Evolutionary conservation across 2,329 filamentous ascomycete species (phyloP).

Genomic region (Fonsecaea monophora): DNA sequence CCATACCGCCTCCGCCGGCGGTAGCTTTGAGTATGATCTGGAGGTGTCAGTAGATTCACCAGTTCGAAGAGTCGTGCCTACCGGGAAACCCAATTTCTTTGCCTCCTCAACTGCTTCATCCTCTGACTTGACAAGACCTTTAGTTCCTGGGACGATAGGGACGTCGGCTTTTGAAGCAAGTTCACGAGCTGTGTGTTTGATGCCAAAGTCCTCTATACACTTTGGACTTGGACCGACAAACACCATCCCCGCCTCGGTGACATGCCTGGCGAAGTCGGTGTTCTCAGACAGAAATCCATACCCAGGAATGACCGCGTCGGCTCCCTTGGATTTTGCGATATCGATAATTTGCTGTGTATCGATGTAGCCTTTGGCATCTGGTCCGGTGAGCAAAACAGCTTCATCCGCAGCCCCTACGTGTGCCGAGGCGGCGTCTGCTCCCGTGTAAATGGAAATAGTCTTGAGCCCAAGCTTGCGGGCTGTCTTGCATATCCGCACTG

Average conservation of each 20-base stretch:
- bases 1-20: constrained; percentile 82
- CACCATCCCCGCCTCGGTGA: constrained; percentile 61
- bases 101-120: constrained; percentile 56
- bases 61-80: constrained; percentile 38
- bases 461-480: constrained; percentile 53
- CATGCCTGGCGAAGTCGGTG: constrained; percentile 63
- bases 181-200: constrained; percentile 64
- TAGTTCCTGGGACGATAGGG: constrained; percentile 62
- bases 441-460: constrained; percentile 65
- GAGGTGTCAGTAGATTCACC: constrained; percentile 13
- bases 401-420: constrained; percentile 63
- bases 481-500: constrained; percentile 59
- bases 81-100: constrained; percentile 57
- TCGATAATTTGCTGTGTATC: constrained; percentile 51
- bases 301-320: constrained; percentile 68
- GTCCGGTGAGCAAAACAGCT: constrained; percentile 58
- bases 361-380: constrained; percentile 57
- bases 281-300: constrained; percentile 73
- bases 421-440: constrained; percentile 61
- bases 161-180: constrained; percentile 61
- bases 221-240: constrained; percentile 66
- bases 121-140: constrained; percentile 56
- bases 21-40: constrained; percentile 78
- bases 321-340: constrained; percentile 58
- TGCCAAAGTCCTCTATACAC: constrained; percentile 62